Percentiles rank a stretch among this genome's conserved stretches.
Evolutionary conservation across 345 rosid species (phyloP).

Genomic region (Brassica incana): DNA sequence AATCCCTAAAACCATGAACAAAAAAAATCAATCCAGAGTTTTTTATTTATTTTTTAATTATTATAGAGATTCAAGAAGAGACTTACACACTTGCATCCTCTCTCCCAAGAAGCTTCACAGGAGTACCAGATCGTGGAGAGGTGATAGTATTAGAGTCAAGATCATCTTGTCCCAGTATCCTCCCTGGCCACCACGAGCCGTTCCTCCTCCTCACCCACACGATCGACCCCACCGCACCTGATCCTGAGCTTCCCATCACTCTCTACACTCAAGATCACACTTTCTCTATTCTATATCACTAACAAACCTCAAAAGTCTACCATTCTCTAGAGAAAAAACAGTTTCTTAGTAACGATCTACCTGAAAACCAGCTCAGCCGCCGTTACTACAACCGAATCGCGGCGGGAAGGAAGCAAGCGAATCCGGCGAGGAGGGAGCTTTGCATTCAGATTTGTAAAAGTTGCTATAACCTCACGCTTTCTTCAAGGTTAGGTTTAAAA

Average conservation of each 20-base stretch:
- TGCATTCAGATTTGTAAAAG: slow-evolving; percentile 64
- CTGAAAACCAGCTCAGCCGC: not conserved
- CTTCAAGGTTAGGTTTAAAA: slow-evolving; percentile 9
- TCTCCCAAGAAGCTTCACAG: slow-evolving; percentile 97
- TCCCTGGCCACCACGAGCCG: slow-evolving; percentile 99
- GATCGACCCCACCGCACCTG: slow-evolving; percentile 67
- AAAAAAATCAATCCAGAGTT: not conserved
- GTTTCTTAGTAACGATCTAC: not conserved
- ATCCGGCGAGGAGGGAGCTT: slow-evolving; percentile 48
- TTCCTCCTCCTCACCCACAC: slow-evolving; percentile 98
- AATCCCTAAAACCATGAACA: slow-evolving; percentile 57
- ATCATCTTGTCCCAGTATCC: slow-evolving; percentile 79
- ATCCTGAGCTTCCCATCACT: slow-evolving; percentile 56
- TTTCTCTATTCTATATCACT: not conserved
- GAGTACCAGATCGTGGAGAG: slow-evolving; percentile 94
- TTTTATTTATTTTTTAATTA: not conserved
- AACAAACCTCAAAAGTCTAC: not conserved
- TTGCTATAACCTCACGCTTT: slow-evolving; percentile 48
- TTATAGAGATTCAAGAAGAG: not conserved
- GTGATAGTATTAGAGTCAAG: slow-evolving; percentile 71
- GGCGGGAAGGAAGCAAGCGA: slow-evolving; percentile 30
- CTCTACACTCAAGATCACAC: not conserved
- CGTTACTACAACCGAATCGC: not conserved
- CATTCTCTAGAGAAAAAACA: not conserved
- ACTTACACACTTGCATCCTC: slow-evolving; percentile 99